phyloP scores from a whole-genome alignment of 371 early-diverging fungal genomes.

The Coemansia sp. region DNA sequence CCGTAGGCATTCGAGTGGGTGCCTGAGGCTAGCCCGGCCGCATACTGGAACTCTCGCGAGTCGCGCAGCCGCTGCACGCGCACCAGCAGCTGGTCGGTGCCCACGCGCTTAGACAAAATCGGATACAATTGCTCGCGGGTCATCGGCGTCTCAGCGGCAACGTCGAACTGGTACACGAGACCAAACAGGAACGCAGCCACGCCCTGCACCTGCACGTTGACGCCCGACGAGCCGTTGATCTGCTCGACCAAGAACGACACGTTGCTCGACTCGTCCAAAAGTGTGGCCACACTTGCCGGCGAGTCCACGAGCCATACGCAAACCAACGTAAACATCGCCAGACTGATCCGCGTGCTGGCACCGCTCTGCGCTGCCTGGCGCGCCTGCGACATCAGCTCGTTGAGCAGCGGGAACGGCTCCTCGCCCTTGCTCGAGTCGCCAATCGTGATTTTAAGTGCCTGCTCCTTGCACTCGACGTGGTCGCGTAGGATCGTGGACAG shows the following conservation, averaged over 20 bases:
- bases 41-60: slow-evolving; percentile 73
- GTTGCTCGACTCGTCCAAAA: slow-evolving; percentile 85
- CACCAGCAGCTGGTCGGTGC: slow-evolving; percentile 77
- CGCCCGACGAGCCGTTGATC: slow-evolving; percentile 76
- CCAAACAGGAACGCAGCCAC: slow-evolving; percentile 85
- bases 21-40: slow-evolving; percentile 45
- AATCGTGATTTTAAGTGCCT: slow-evolving; percentile 70
- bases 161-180: slow-evolving; percentile 81
- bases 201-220: slow-evolving; percentile 85
- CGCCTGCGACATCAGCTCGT: slow-evolving; percentile 51
- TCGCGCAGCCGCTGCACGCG: slow-evolving; percentile 83
- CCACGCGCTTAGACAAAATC: slow-evolving; percentile 81
- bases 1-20: slow-evolving; percentile 45
- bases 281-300: slow-evolving; percentile 71
- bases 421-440: slow-evolving; percentile 68
- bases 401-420: slow-evolving; percentile 59
- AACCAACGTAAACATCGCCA: slow-evolving; percentile 40
- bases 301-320: slow-evolving; percentile 80
- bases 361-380: slow-evolving; percentile 36
- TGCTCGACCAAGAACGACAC: slow-evolving; percentile 88
- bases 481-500: slow-evolving; percentile 74
- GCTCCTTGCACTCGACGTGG: slow-evolving; percentile 71
- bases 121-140: slow-evolving; percentile 61
- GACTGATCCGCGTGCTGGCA: slow-evolving; percentile 65
- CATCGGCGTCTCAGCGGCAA: slow-evolving; percentile 62